Conservation (phyloP, 768 basidiomycete genomes). For the Lactifluus pinguis region DNA sequence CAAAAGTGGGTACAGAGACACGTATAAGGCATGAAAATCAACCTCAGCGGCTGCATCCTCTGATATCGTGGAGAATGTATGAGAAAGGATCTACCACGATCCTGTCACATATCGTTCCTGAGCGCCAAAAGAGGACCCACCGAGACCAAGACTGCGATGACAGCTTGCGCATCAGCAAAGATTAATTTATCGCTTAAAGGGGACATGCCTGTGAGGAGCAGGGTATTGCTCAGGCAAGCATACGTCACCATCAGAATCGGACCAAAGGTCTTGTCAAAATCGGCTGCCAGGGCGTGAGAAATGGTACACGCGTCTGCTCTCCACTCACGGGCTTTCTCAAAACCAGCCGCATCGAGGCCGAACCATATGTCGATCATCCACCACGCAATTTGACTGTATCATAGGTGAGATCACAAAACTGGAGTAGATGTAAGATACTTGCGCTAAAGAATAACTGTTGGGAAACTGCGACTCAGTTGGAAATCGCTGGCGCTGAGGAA, state of each 20-base stretch:
- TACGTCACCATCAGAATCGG: constrained; percentile 88
- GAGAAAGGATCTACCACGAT: constrained; percentile 70
- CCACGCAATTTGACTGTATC: constrained; percentile 64
- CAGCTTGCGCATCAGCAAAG: not conserved
- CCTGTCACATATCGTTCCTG: not conserved
- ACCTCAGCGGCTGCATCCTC: constrained; percentile 92
- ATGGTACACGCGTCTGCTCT: not conserved
- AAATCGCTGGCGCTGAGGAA: constrained; percentile 16
- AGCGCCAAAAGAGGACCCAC: not conserved
- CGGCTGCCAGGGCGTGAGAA: constrained; percentile 31
- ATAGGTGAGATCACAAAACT: not conserved
- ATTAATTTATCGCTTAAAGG: not conserved
- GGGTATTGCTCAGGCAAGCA: constrained; percentile 86
- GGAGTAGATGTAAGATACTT: constrained; percentile 2
- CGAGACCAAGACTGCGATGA: constrained; percentile 12
- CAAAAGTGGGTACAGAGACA: not conserved
- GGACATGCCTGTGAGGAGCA: constrained; percentile 74
- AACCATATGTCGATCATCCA: constrained; percentile 95
- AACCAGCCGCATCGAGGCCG: constrained; percentile 89
- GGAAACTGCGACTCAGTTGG: not conserved
- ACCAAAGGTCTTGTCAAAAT: constrained; percentile 83
- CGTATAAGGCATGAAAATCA: constrained; percentile 4
- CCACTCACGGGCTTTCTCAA: constrained; percentile 66
- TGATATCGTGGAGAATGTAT: constrained; percentile 90
- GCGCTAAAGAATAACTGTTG: constrained; percentile 31